A percentile compares a stretch with the other conserved stretches of the same genome.
Conservation (phyloP, 139 green algal species). For the Chlorella sp. region DNA sequence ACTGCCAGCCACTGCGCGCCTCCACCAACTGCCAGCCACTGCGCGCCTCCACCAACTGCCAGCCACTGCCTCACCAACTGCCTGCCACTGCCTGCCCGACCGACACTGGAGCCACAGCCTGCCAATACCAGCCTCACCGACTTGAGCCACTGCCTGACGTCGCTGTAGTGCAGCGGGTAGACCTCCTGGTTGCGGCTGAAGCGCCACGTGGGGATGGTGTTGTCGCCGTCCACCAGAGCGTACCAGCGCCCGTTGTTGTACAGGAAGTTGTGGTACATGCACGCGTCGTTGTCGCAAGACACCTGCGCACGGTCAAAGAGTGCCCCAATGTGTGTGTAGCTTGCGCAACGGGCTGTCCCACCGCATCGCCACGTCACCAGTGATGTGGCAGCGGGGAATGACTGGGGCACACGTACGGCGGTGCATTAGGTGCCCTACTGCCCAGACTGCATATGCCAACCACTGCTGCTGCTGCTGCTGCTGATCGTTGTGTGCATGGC, state of each 20-base stretch:
- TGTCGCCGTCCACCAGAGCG: conserved; percentile 56
- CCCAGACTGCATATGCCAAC: neutral
- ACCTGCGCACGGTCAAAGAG: conserved; percentile 6
- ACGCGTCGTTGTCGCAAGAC: conserved; percentile 19
- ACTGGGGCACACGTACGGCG: neutral
- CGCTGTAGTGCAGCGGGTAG: conserved; percentile 23
- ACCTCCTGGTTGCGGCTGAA: conserved; percentile 56
- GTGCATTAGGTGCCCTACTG: neutral
- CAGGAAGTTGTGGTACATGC: conserved; percentile 48
- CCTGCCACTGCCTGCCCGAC: no score
- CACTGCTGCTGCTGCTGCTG: neutral
- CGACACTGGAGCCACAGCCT: no score
- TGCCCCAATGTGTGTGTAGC: no score
- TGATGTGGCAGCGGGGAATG: neutral
- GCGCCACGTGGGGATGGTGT: conserved; percentile 31
- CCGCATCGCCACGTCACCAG: no score
- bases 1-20: no score
- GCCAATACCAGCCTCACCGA: no score
- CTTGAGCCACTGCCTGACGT: neutral
- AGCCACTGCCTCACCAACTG: no score
- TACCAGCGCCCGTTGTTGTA: conserved; percentile 76
- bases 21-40: no score
- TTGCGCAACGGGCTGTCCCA: no score
- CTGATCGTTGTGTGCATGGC: neutral
- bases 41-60: no score